These are phyloP conservation scores for Aspergillus cristatus DNA, from an alignment of 495 filamentous ascomycete genomes.

Conservation along the genomic window DNA sequence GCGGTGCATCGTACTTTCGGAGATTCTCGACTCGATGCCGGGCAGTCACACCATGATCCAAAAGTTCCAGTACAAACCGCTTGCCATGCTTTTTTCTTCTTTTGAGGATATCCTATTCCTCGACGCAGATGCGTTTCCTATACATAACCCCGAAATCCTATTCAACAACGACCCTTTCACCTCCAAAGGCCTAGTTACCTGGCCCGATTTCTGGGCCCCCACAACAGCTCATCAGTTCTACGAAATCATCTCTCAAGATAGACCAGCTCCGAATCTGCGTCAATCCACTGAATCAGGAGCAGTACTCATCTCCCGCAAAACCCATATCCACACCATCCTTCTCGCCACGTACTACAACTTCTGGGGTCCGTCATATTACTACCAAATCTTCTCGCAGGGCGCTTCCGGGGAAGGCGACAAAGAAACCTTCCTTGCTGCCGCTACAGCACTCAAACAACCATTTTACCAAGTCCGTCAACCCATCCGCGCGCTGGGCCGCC, in stretches of 20 bases:
- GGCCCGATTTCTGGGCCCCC: conserved; percentile 48
- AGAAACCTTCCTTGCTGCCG: conserved; percentile 44
- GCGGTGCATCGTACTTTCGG: conserved; percentile 31
- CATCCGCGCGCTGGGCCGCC: conserved; percentile 21
- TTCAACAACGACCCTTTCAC: conserved; percentile 35
- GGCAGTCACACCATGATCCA: conserved; percentile 8
- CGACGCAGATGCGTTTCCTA: conserved; percentile 39
- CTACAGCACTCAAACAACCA: conserved; percentile 25
- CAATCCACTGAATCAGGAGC: conserved; percentile 41
- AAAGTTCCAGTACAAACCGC: conserved; percentile 40
- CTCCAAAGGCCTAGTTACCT: conserved; percentile 38
- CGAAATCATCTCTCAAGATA: conserved; percentile 28
- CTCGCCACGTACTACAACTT: conserved; percentile 49
- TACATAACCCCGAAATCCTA: conserved; percentile 28
- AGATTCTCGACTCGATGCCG: conserved; percentile 14
- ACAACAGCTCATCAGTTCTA: conserved; percentile 40
- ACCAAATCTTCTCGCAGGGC: conserved; percentile 39
- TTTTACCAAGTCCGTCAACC: conserved; percentile 33
- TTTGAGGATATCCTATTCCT: conserved; percentile 45
- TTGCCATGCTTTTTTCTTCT: conserved; percentile 41
- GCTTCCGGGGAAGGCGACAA: conserved; percentile 46
- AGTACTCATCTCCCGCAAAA: conserved; percentile 34
- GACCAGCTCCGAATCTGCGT: conserved; percentile 12
- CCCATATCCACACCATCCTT: conserved; percentile 34
- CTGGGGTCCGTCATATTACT: conserved; percentile 41